Percentiles rank a stretch among this genome's conserved stretches.
phyloP scores from a whole-genome alignment of 495 filamentous ascomycete genomes.

The Rostrohypoxylon terebratum region DNA sequence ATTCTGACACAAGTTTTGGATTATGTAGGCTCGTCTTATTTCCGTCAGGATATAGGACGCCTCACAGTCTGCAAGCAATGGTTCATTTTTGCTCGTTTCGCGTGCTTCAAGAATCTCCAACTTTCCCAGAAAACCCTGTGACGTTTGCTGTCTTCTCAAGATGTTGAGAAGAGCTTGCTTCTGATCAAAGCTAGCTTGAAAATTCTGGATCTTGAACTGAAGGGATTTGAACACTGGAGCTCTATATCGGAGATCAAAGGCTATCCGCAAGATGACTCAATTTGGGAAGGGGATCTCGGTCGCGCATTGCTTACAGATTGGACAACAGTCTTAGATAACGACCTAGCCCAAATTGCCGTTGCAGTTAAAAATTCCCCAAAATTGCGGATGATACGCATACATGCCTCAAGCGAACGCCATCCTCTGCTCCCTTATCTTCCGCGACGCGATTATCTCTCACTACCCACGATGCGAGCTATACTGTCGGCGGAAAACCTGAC shows the following conservation, averaged over 20 bases:
- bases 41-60: background rate
- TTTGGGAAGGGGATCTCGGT: background rate
- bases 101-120: background rate
- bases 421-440: background rate
- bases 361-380: background rate
- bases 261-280: background rate
- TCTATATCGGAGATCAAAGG: background rate
- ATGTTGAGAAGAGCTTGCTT: background rate
- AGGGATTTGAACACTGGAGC: background rate
- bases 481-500: background rate
- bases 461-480: background rate
- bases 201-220: background rate
- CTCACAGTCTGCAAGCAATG: background rate
- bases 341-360: background rate
- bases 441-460: background rate
- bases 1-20: background rate
- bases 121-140: background rate
- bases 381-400: background rate
- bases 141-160: background rate
- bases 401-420: background rate
- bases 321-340: background rate
- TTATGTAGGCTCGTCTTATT: background rate
- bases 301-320: background rate
- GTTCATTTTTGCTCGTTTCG: background rate
- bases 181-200: background rate